Conservation (phyloP, 352 stramenopile genomes). For the Pythium pyrilobum region DNA sequence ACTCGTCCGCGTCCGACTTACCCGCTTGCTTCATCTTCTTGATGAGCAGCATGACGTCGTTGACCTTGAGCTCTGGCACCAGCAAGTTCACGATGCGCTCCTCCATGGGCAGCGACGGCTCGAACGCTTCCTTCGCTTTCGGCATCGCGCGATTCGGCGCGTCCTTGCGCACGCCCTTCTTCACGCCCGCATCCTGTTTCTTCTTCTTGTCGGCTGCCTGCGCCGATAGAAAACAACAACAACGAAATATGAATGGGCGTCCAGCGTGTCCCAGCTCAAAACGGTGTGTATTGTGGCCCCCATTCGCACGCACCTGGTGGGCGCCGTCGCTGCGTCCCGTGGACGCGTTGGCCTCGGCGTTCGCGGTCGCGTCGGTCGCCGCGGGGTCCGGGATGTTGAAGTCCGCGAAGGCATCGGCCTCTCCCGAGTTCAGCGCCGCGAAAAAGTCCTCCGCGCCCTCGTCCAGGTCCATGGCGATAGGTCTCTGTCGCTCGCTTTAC, state of each 20-base stretch:
- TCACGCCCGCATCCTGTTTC: conserved; percentile 25
- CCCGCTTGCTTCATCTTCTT: conserved; percentile 87
- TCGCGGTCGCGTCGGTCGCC: conserved; percentile 8
- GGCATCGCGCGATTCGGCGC: conserved; percentile 19
- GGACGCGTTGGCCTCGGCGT: background rate
- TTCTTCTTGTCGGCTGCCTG: conserved; percentile 26
- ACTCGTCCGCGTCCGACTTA: conserved; percentile 87
- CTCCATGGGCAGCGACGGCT: conserved; percentile 75
- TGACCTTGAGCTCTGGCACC: conserved; percentile 80
- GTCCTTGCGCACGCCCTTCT: conserved; percentile 34
- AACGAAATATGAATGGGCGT: background rate
- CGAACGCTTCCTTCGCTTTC: conserved; percentile 36
- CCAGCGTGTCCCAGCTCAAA: background rate
- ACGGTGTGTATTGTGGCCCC: background rate
- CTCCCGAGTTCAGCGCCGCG: conserved; percentile 62
- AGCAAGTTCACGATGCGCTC: conserved; percentile 85
- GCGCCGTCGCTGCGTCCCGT: background rate
- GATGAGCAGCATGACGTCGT: conserved; percentile 85
- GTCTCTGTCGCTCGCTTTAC: no score
- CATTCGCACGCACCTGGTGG: conserved; percentile 13
- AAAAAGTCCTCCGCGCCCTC: conserved; percentile 80
- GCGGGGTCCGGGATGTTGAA: conserved; percentile 35
- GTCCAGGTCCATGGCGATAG: conserved; percentile 59
- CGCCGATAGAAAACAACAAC: background rate
- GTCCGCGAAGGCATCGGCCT: conserved; percentile 48